Evolutionary conservation across 2,329 filamentous ascomycete genomes (phyloP).

Genomic region (Cladosporium velox): DNA sequence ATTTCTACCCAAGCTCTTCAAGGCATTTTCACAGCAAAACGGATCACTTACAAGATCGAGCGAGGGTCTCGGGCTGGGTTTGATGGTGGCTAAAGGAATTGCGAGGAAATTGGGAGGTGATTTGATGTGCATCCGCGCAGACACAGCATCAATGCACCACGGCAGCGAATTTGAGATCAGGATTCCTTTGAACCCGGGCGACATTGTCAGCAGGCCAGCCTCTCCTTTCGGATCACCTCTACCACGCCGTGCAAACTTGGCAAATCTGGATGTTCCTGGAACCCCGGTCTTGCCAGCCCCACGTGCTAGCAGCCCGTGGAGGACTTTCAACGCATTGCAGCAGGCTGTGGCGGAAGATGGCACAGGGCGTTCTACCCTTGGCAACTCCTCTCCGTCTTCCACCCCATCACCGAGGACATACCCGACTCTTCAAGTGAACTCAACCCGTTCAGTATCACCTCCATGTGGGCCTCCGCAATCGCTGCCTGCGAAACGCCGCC

Average conservation of each 20-base stretch:
- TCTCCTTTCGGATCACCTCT: conserved; percentile 53
- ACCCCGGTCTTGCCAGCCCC: conserved; percentile 9
- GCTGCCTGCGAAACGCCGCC: conserved; percentile 8
- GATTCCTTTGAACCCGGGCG: conserved; percentile 60
- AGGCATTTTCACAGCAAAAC: conserved; percentile 69
- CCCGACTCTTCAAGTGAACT: conserved; percentile 12
- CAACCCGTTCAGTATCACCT: not conserved
- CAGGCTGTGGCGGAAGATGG: conserved; percentile 24
- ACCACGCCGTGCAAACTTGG: conserved; percentile 32
- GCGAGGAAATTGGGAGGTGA: conserved; percentile 70
- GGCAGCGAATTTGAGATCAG: conserved; percentile 71
- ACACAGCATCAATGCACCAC: conserved; percentile 60
- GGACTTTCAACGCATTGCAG: conserved; percentile 30
- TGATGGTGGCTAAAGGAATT: conserved; percentile 72
- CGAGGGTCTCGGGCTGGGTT: conserved; percentile 68
- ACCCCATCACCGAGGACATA: conserved; percentile 23
- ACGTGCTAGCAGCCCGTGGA: conserved; percentile 28
- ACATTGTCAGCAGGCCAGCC: conserved; percentile 51
- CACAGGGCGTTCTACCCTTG: not conserved
- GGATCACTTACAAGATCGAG: conserved; percentile 66
- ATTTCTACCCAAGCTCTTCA: conserved; percentile 68
- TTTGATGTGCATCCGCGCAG: conserved; percentile 63
- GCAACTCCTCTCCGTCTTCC: conserved; percentile 21
- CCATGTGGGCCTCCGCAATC: conserved; percentile 14
- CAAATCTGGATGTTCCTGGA: not conserved